Base-by-base conservation (phyloP, 2,329 filamentous ascomycete species). In the Stachybotrys chlorohalonatus region DNA sequence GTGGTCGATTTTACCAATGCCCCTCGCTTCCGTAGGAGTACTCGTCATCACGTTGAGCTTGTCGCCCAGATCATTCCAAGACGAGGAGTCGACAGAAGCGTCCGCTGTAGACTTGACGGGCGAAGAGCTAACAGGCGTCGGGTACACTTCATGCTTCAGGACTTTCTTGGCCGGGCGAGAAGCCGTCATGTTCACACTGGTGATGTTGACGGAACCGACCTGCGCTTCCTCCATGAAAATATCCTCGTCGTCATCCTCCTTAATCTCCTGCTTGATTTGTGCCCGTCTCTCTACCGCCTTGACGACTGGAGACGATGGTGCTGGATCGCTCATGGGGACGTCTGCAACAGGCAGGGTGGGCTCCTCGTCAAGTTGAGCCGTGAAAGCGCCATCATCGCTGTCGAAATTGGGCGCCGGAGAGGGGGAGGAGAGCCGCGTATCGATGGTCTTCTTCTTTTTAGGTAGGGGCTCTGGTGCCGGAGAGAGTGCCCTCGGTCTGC, bases 221-320 rank as follows among this genome's bases (percentile, higher is more conserved):
- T 95, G 87, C 24, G 89, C 85, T 53, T 96, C 83, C 66, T 96
- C 92, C 84, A 96, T 89, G 74, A 92, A 79, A 58, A 90, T 87
- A 39, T 95, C 90, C 24, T 89, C 84, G 2, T 89, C 86, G 11
- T 89, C 86, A 5, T 90, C 88, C 5, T 90, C 88, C 15, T 73
- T 68, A 46, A 68, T 64, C 53, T 79, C 77, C 45, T 71, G 64
- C 60, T 78, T 80, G 32, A 72, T 72, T 64, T 73, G 81, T 61
- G 67, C 73, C 70, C 87, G 94, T 57, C 91, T 83, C 64, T 89
- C 83, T 7, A 89, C 83, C 45, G 85, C 89, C 63, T 91, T 92
- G 47, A 83, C 82, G 7, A 90, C 84, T 1, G 94, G 94, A 1
- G 94, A 97, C 1, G 93, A 97, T 11, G 89, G 91, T 47, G 87